phyloP scores from a whole-genome alignment of 2,329 filamentous ascomycete genomes.

The Diplodia intermedia region DNA sequence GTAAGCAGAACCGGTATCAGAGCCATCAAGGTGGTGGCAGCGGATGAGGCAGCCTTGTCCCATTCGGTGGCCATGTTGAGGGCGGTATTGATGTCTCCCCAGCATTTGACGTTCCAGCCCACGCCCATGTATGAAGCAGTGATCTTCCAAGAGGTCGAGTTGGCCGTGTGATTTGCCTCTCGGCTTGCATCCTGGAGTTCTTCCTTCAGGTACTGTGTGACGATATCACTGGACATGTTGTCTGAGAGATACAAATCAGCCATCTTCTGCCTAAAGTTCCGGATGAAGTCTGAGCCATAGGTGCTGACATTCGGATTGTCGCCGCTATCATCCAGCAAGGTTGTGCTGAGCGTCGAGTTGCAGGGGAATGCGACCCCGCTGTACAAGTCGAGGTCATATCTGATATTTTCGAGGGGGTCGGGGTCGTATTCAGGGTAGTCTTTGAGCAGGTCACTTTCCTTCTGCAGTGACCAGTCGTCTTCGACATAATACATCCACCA shows the following conservation, averaged over 20 bases:
- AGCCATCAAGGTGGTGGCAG: conserved; percentile 10
- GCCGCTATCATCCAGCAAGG: background rate
- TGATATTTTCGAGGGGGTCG: background rate
- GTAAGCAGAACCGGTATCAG: conserved; percentile 9
- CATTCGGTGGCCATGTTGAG: background rate
- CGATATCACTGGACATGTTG: too few relatives aligned
- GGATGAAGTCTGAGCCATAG: background rate
- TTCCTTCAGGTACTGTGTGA: background rate
- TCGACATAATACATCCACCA: background rate
- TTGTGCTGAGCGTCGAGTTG: background rate
- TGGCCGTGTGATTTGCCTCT: background rate
- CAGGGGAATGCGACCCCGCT: background rate
- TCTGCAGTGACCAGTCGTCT: background rate
- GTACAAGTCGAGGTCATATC: background rate
- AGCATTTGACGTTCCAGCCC: background rate
- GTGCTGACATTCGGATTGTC: background rate
- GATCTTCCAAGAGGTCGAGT: background rate
- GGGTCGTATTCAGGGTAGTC: background rate
- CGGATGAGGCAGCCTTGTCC: conserved; percentile 15
- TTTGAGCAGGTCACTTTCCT: background rate
- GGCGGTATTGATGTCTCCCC: background rate
- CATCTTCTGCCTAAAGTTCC: background rate
- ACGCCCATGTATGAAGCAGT: conserved; percentile 5
- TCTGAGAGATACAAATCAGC: rapidly evolving
- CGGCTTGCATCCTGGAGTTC: background rate